A percentile compares a stretch with the other conserved stretches of the same genome.
These are phyloP conservation scores for Typha latifolia DNA, from an alignment of 176 grass and related monocot genomes.

Conservation along the genomic window DNA sequence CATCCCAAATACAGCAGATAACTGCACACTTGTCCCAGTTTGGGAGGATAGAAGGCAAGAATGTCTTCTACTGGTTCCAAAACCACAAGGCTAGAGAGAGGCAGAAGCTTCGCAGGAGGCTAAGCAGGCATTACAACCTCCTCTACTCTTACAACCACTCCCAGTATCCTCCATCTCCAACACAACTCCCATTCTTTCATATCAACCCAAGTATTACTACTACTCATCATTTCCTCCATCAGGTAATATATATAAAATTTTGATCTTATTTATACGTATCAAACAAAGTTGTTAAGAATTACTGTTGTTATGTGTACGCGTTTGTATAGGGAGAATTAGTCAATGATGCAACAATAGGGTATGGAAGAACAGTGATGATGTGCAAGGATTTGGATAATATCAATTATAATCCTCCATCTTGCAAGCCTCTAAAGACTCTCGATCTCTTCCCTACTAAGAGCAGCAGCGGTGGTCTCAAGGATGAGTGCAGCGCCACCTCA, in stretches of 20 bases:
- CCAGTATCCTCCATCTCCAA: neutral
- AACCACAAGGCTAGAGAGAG: constrained; percentile 50
- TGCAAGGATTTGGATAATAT: neutral
- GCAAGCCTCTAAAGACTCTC: constrained; percentile 74
- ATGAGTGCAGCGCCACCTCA: constrained; percentile 28
- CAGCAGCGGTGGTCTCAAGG: constrained; percentile 40
- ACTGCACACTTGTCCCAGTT: constrained; percentile 63
- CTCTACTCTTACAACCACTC: constrained; percentile 28
- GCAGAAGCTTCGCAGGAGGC: constrained; percentile 76
- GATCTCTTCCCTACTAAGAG: constrained; percentile 76
- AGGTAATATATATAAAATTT: neutral
- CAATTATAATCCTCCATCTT: constrained; percentile 6
- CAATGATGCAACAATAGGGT: too few relatives aligned
- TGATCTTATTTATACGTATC: too few relatives aligned
- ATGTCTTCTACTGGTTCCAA: constrained; percentile 57
- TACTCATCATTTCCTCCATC: constrained; percentile 7
- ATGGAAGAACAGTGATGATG: too few relatives aligned
- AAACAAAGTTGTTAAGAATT: too few relatives aligned
- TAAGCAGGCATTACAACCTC: constrained; percentile 61
- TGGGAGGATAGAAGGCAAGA: constrained; percentile 52
- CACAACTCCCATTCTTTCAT: neutral
- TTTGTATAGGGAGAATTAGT: too few relatives aligned
- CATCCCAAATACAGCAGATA: constrained; percentile 93
- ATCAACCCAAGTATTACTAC: neutral
- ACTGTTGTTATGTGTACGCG: too few relatives aligned